A percentile compares a stretch with the other conserved stretches of the same genome.
Conservation (phyloP, 305 asterid species). For the Fraxinus sp. region DNA sequence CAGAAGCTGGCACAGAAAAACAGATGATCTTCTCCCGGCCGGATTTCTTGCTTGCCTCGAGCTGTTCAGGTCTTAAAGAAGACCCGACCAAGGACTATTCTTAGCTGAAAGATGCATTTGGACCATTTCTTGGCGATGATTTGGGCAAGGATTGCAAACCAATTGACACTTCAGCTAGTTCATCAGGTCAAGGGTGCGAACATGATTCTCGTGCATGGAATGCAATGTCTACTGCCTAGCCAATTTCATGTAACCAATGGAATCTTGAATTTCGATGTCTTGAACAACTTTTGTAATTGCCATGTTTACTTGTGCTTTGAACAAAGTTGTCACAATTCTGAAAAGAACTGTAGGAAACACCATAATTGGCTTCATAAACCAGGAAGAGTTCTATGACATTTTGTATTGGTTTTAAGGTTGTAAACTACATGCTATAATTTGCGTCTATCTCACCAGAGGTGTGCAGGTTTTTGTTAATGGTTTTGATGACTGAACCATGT, state of each 20-base stretch:
- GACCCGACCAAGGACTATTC: slow-evolving; percentile 25
- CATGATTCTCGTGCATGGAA: slow-evolving; percentile 33
- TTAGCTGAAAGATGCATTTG: slow-evolving; percentile 38
- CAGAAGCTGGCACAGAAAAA: slow-evolving; percentile 29
- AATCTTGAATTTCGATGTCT: slow-evolving; percentile 16
- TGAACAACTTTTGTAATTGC: slow-evolving; percentile 18
- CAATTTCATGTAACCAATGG: slow-evolving; percentile 19
- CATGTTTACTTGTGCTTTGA: slow-evolving; percentile 18
- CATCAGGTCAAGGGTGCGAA: slow-evolving; percentile 27
- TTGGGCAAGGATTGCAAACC: slow-evolving; percentile 26
- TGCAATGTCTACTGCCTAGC: slow-evolving; percentile 34
- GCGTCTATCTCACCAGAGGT: neutral
- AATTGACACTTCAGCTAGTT: slow-evolving; percentile 21
- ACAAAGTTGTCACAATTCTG: neutral
- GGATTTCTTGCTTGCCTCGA: slow-evolving; percentile 45
- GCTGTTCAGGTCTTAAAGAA: slow-evolving; percentile 30
- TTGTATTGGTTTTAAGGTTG: neutral
- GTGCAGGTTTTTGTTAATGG: neutral
- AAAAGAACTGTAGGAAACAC: neutral
- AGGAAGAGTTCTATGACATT: neutral
- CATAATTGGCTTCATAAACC: neutral
- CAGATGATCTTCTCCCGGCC: slow-evolving; percentile 38
- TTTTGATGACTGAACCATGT: neutral
- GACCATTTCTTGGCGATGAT: slow-evolving; percentile 34
- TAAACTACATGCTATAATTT: neutral